Evolutionary conservation across 1,284 basidiomycete species (phyloP).

Genomic region (Porodaedalea pini): DNA sequence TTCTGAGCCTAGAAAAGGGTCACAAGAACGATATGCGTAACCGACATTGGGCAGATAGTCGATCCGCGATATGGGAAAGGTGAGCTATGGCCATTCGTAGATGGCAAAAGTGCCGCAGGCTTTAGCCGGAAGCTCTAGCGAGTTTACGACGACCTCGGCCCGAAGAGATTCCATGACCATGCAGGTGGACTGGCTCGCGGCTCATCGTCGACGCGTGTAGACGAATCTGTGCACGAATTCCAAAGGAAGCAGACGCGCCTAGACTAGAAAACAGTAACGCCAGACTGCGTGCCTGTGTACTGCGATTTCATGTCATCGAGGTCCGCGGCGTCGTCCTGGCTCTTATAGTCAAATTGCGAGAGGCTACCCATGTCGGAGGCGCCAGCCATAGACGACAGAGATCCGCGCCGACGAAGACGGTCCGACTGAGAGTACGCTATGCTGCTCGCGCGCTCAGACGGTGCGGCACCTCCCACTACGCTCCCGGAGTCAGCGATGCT

Average conservation of each 20-base stretch:
- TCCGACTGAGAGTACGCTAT: constrained; percentile 84
- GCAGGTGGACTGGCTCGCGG: neutral
- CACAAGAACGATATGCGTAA: too few species aligned
- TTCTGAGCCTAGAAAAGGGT: too few species aligned
- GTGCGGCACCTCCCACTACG: constrained; percentile 49
- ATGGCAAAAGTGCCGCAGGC: too few species aligned
- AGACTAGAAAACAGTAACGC: constrained; percentile 73
- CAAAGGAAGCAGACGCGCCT: too few species aligned
- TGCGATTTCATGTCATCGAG: constrained; percentile 81
- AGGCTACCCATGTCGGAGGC: constrained; percentile 74
- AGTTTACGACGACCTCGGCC: neutral
- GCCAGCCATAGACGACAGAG: constrained; percentile 74
- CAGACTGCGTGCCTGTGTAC: constrained; percentile 76
- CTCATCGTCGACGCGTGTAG: neutral
- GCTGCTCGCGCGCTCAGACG: constrained; percentile 46
- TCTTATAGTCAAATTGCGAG: constrained; percentile 82
- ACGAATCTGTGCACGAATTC: neutral
- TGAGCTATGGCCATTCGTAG: too few species aligned
- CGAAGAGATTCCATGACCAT: neutral
- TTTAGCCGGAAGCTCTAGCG: neutral
- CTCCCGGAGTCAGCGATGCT: constrained; percentile 55
- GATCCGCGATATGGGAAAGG: too few species aligned
- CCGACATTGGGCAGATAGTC: too few species aligned
- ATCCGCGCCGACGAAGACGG: constrained; percentile 60
- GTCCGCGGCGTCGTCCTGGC: constrained; percentile 73